Evolutionary conservation across 805 yeast genomes (phyloP).

Genomic region (Torulaspora indica): DNA sequence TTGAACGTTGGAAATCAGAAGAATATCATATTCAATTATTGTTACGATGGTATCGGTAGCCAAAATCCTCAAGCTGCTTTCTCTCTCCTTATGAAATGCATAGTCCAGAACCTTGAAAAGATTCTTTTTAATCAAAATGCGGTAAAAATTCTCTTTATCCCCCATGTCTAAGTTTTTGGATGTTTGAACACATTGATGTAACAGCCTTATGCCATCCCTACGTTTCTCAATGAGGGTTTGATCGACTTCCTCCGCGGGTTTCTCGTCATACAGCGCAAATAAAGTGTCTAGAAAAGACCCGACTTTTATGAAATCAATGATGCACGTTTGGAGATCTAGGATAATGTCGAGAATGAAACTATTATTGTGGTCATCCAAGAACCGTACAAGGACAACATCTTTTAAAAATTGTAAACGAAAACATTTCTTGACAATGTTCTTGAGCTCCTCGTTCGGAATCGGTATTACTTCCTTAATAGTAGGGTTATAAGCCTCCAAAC

Average conservation of each 20-base stretch:
- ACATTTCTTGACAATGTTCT: conserved; percentile 62
- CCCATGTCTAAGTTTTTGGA: conserved; percentile 63
- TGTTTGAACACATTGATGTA: conserved; percentile 74
- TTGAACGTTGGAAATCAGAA: conserved; percentile 44
- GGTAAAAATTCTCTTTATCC: conserved; percentile 63
- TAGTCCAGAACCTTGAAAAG: conserved; percentile 64
- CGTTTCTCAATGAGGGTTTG: conserved; percentile 32
- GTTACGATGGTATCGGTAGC: conserved; percentile 79
- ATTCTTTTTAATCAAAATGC: conserved; percentile 60
- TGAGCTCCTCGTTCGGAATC: conserved; percentile 45
- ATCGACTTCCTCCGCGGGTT: conserved; percentile 6
- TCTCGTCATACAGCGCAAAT: conserved; percentile 49
- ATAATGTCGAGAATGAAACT: conserved; percentile 50
- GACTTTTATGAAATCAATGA: conserved; percentile 33
- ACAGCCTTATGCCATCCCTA: conserved; percentile 68
- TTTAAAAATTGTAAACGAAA: conserved; percentile 74
- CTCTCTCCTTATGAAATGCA: conserved; percentile 54
- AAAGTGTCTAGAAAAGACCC: conserved; percentile 50
- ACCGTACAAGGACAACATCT: conserved; percentile 79
- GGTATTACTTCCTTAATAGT: conserved; percentile 69
- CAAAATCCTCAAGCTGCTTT: conserved; percentile 47
- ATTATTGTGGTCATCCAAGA: conserved; percentile 75
- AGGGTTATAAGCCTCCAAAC: conserved; percentile 46
- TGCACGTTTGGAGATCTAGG: conserved; percentile 32
- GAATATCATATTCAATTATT: conserved; percentile 78